Evolutionary conservation across 2,329 filamentous ascomycete genomes (phyloP).

Genomic region (Sporothrix dimorphospora): DNA sequence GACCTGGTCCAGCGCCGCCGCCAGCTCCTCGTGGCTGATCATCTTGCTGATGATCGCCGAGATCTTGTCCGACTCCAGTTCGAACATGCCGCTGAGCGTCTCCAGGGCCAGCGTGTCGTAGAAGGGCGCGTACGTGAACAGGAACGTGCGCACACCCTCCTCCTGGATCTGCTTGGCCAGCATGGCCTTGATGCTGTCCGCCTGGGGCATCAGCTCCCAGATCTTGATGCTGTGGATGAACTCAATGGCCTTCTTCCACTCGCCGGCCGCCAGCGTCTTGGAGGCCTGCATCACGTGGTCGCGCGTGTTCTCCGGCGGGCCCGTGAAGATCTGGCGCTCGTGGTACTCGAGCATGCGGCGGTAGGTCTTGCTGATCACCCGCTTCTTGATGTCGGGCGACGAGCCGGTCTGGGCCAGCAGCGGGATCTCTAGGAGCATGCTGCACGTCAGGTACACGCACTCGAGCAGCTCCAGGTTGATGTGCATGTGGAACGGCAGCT

Average conservation of each 20-base stretch:
- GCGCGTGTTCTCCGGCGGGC: slow-evolving; percentile 96
- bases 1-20: slow-evolving; percentile 95
- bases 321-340: slow-evolving; percentile 98
- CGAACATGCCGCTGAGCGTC: slow-evolving; percentile 92
- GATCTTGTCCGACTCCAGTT: slow-evolving; percentile 87
- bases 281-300: slow-evolving; percentile 99
- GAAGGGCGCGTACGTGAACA: slow-evolving; percentile 99
- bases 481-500: slow-evolving; percentile 99
- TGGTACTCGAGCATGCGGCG: slow-evolving; percentile 99
- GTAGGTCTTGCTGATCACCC: slow-evolving; percentile 99
- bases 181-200: slow-evolving; percentile 94
- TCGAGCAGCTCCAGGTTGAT: slow-evolving; percentile 98
- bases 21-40: slow-evolving; percentile 98
- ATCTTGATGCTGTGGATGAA: slow-evolving; percentile 99
- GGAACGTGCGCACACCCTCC: slow-evolving; percentile 95
- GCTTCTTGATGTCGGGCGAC: slow-evolving; percentile 94
- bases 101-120: slow-evolving; percentile 92
- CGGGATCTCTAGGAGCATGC: slow-evolving; percentile 98
- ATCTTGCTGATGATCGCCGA: slow-evolving; percentile 97
- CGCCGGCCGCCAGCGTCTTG: slow-evolving; percentile 91
- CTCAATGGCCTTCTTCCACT: slow-evolving; percentile 95
- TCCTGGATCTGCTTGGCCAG: slow-evolving; percentile 98
- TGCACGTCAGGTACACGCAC: slow-evolving; percentile 98
- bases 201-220: slow-evolving; percentile 95
- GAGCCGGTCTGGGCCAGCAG: slow-evolving; percentile 95